phyloP scores from a whole-genome alignment of 2,329 filamentous ascomycete genomes.

The Cercospora sp. region DNA sequence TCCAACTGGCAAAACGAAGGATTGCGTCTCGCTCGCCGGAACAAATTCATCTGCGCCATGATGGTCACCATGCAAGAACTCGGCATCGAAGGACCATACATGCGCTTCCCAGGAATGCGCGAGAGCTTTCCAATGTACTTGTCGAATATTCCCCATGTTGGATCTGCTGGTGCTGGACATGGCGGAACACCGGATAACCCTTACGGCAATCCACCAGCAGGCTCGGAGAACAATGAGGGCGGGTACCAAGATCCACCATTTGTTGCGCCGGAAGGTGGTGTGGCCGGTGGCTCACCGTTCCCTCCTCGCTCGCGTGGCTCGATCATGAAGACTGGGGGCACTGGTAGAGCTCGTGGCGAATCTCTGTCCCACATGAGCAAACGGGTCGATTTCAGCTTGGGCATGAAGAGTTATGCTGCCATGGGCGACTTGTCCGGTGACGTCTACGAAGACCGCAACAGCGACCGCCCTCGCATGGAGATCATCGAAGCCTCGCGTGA shows the following conservation, averaged over 20 bases:
- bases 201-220: conserved; percentile 38
- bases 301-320: conserved; percentile 44
- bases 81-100: conserved; percentile 80
- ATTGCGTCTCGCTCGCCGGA: conserved; percentile 82
- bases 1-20: conserved; percentile 95
- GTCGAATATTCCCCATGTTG: conserved; percentile 52
- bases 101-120: conserved; percentile 69
- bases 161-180: conserved; percentile 45
- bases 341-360: conserved; percentile 54
- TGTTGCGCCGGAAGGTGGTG: conserved; percentile 39
- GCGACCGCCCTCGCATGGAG: conserved; percentile 46
- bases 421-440: conserved; percentile 63
- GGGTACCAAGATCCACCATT: conserved; percentile 47
- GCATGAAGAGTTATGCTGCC: conserved; percentile 59
- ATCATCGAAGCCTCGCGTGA: conserved; percentile 42
- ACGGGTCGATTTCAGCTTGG: conserved; percentile 70
- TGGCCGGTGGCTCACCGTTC: conserved; percentile 19
- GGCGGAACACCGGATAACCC: conserved; percentile 50
- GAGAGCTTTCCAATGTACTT: conserved; percentile 68
- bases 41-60: conserved; percentile 90
- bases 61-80: conserved; percentile 82
- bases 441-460: conserved; percentile 60
- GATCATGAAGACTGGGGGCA: conserved; percentile 46
- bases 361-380: conserved; percentile 60
- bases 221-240: conserved; percentile 15